Conservation (phyloP, 2,329 filamentous ascomycete species). For the Sporothrix variecibatus region DNA sequence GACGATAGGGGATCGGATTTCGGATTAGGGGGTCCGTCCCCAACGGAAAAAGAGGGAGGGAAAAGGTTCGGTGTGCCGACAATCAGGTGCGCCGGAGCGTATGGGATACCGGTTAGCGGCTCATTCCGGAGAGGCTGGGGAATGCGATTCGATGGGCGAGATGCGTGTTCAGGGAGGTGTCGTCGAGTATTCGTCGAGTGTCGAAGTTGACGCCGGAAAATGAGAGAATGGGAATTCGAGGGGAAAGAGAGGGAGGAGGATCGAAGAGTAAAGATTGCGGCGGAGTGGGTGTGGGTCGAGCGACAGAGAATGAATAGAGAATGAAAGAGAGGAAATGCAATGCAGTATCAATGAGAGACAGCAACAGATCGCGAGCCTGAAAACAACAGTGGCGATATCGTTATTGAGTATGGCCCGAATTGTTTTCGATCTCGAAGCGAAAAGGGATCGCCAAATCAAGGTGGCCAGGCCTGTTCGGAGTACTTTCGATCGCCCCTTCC, state of each 20-base stretch:
- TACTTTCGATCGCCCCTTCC: neutral
- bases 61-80: neutral
- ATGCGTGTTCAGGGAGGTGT: too few species aligned
- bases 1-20: neutral
- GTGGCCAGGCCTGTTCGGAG: neutral
- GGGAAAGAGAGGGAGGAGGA: neutral
- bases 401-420: neutral
- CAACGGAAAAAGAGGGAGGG: too few species aligned
- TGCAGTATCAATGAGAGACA: neutral
- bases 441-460: neutral
- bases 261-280: neutral
- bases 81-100: constrained; percentile 1
- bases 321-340: neutral
- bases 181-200: neutral
- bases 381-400: neutral
- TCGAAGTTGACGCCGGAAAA: neutral
- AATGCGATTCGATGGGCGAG: too few species aligned
- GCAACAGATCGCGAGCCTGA: neutral
- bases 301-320: neutral
- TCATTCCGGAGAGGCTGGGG: neutral
- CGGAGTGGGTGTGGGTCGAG: neutral
- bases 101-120: neutral
- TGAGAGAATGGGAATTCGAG: neutral
- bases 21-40: constrained; percentile 18
- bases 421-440: neutral